Conservation (phyloP, 2,329 filamentous ascomycete genomes). For the Chrysosporium keratinophilum region DNA sequence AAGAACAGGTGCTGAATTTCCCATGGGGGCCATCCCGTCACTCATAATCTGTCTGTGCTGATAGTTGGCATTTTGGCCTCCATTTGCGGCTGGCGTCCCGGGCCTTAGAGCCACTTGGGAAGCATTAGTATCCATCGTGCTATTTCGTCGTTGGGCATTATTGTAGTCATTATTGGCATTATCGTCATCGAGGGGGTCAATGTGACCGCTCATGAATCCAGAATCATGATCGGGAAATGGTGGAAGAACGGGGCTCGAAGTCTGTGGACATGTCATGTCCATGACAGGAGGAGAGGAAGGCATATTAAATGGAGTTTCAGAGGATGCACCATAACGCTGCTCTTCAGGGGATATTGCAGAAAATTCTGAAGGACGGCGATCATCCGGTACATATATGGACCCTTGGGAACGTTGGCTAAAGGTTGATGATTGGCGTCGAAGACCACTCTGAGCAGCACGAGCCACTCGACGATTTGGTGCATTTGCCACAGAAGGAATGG, state of each 20-base stretch:
- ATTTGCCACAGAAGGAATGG: slow-evolving; percentile 29
- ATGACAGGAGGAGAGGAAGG: slow-evolving; percentile 83
- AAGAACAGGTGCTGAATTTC: slow-evolving; percentile 18
- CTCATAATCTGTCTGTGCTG: slow-evolving; percentile 8
- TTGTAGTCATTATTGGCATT: slow-evolving; percentile 23
- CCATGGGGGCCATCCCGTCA: slow-evolving; percentile 18
- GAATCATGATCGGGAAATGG: slow-evolving; percentile 55
- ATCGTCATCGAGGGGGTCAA: slow-evolving; percentile 59
- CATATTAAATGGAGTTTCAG: slow-evolving; percentile 67
- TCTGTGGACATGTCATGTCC: slow-evolving; percentile 51
- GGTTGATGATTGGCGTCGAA: slow-evolving; percentile 54
- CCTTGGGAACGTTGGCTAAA: slow-evolving; percentile 24
- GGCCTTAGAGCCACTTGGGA: not conserved
- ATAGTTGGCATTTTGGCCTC: not conserved
- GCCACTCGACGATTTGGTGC: slow-evolving; percentile 22
- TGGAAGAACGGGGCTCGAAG: slow-evolving; percentile 70
- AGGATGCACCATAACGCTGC: slow-evolving; percentile 40
- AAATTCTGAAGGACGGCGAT: slow-evolving; percentile 34
- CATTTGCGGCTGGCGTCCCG: not conserved
- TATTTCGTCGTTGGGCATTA: not conserved
- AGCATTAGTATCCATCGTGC: not conserved
- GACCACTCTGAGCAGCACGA: slow-evolving; percentile 37
- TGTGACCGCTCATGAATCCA: slow-evolving; percentile 72
- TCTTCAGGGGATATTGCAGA: slow-evolving; percentile 41
- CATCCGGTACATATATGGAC: slow-evolving; percentile 29